Conservation (phyloP, 176 grass and related monocot species). For the Triticum dicoccoides region DNA sequence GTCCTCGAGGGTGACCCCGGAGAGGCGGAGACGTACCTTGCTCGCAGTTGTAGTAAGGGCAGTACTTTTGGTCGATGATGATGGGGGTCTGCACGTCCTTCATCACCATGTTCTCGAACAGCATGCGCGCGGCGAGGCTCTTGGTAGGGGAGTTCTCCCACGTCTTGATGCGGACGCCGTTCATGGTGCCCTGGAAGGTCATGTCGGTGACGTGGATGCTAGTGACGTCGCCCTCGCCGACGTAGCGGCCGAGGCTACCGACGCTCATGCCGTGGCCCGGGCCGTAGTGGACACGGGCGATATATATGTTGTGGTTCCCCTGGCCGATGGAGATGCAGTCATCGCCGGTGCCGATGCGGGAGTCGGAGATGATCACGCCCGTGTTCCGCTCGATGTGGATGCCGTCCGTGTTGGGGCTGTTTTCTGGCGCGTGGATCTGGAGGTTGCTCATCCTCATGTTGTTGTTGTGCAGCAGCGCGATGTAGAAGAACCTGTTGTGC, state of each 20-base stretch:
- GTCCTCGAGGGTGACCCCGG: not conserved
- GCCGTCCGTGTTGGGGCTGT: conserved; percentile 74
- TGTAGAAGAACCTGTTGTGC: conserved; percentile 78
- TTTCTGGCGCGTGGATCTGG: conserved; percentile 29
- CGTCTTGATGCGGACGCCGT: not conserved
- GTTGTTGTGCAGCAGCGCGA: conserved; percentile 28
- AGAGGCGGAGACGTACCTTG: not conserved
- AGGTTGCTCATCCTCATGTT: conserved; percentile 33
- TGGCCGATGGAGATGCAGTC: not conserved
- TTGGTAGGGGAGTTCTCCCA: not conserved
- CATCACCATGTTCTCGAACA: not conserved
- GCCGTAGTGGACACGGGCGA: not conserved
- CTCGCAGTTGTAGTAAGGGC: not conserved
- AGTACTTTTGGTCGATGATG: not conserved
- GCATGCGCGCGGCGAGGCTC: not conserved
- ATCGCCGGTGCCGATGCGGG: not conserved
- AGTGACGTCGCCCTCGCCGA: not conserved
- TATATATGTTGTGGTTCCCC: not conserved
- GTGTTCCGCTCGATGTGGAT: conserved; percentile 64
- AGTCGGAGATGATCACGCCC: conserved; percentile 31
- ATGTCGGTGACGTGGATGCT: not conserved
- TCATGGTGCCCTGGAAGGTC: not conserved
- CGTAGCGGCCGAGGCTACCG: not conserved
- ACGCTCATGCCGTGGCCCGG: not conserved
- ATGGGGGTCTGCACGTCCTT: not conserved